Conservation (phyloP, 805 yeast species). For the Brettanomyces naardenensis region DNA sequence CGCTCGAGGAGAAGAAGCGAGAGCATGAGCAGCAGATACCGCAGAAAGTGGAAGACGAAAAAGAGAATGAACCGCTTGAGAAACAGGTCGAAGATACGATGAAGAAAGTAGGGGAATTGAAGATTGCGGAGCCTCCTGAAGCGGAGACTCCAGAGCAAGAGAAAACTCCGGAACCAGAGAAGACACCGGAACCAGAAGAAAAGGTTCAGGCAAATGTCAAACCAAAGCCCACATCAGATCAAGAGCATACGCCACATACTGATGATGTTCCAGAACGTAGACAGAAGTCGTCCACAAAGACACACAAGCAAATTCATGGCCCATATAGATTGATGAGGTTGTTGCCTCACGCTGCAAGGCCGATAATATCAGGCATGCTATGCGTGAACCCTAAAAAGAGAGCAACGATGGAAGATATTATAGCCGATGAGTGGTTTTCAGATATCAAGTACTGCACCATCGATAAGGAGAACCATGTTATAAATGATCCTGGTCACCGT, state of each 20-base stretch:
- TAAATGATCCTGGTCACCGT: slow-evolving; percentile 40
- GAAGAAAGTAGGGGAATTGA: not conserved
- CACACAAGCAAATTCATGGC: slow-evolving; percentile 61
- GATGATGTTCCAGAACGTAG: slow-evolving; percentile 26
- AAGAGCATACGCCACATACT: slow-evolving; percentile 7
- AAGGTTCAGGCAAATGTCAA: not conserved
- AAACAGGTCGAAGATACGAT: slow-evolving; percentile 1
- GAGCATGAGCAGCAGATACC: not conserved
- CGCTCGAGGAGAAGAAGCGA: slow-evolving; percentile 14
- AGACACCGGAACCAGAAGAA: not conserved
- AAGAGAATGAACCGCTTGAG: slow-evolving; percentile 1
- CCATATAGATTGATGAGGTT: slow-evolving; percentile 77
- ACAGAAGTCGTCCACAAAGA: slow-evolving; percentile 25
- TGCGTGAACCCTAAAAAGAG: slow-evolving; percentile 52
- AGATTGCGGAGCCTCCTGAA: slow-evolving; percentile 7
- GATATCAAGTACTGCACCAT: slow-evolving; percentile 56
- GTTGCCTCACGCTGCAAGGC: slow-evolving; percentile 78
- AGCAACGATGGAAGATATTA: slow-evolving; percentile 59
- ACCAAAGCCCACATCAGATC: not conserved
- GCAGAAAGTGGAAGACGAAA: not conserved
- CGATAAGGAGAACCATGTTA: slow-evolving; percentile 30
- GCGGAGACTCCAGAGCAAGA: not conserved
- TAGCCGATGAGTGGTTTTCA: slow-evolving; percentile 63
- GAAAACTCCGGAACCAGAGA: slow-evolving; percentile 5
- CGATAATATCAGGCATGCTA: slow-evolving; percentile 60